Evolutionary conservation across 23 red algal species (phyloP), one percentile per base, ranked within the genome.

Genomic region (Gracilaria domingensis): DNA sequence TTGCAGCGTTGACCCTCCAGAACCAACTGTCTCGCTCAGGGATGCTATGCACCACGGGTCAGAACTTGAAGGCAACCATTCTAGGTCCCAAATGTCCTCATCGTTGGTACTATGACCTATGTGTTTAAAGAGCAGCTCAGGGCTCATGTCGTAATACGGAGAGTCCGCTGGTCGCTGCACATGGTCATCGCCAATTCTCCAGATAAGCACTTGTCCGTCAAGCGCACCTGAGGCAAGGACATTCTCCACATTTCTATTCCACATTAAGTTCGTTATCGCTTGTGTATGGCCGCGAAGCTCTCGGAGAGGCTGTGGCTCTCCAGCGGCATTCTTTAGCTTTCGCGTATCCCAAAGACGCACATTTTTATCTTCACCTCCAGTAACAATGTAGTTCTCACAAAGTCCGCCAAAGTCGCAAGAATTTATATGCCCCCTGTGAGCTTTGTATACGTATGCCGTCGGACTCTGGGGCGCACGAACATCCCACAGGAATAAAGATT

Each of bases 331-430:
- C 38, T 65, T 67, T 44, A 98, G 65, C 48, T 88, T 81, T 33
- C 95, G 95, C 54, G 49, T 79, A 54, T 98, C 95, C 95, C 95
- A 98, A 32, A 98, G 14, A 11, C 85, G 66, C 12, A 98, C 81
- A 51, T 86, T 51, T 24, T 60, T 60, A 86, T 98, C 95, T 29
- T 64, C 85, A 48, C 95, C 95, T 38, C 95, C 95, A 0, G 95
- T 94, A 8, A 87, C 45, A 55, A 98, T 51, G 66, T 53, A 69
- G 62, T 85, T 39, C 37, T 85, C 66, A 57, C 83, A 76, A 59
- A 74, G 47, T 75, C 95, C 89, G 8, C 89, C 79, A 33, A 33
- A 94, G 82, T 98, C 95, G 44, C 92, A 86, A 38, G 75, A 98
- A 74, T 98, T 94, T 48, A 93, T 91, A 58, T 98, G 91, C 16